Percentiles rank a stretch among this genome's conserved stretches.
Evolutionary conservation across 176 grass and related monocot genomes (phyloP).

Genomic region (Hordeum vulgare): MorexV3_pseudomolecules_assembly NC_058524.1:50881780-50882279

Average conservation of each 20-base stretch:
- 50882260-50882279: slow-evolving; percentile 74
- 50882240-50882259: slow-evolving; percentile 77
- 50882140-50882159: slow-evolving; percentile 70
- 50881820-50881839: slow-evolving; percentile 81
- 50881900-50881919: slow-evolving; percentile 80
- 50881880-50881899: slow-evolving; percentile 97
- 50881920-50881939: not conserved
- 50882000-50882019: not conserved
- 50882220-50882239: slow-evolving; percentile 79
- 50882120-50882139: slow-evolving; percentile 30
- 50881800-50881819: slow-evolving; percentile 43
- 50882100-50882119: not conserved
- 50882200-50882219: slow-evolving; percentile 99
- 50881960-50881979: not conserved
- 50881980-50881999: not conserved
- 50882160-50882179: slow-evolving; percentile 71
- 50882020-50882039: not conserved
- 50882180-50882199: slow-evolving; percentile 73
- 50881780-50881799: slow-evolving; percentile 7
- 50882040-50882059: not conserved
- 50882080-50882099: not conserved
- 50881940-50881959: not conserved
- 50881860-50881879: slow-evolving; percentile 99
- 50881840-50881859: slow-evolving; percentile 92
- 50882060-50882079: not conserved